Evolutionary conservation across 768 basidiomycete species (phyloP).

Genomic region (Collybia nuda): DNA sequence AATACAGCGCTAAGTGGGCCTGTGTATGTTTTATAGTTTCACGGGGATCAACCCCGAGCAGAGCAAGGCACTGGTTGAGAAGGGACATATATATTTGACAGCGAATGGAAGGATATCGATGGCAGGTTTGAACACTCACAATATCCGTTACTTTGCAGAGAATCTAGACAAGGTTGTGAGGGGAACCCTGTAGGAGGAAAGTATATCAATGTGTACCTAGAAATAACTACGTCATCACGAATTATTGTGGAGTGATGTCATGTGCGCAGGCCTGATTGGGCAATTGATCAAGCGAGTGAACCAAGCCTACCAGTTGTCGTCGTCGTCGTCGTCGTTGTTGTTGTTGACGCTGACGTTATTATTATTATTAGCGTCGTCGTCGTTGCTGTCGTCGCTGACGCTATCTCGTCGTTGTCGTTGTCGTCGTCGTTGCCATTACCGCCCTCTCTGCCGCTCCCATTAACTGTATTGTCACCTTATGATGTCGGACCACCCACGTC

Average conservation of each 20-base stretch:
- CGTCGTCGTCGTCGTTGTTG: too few relatives aligned
- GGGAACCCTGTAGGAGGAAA: constrained; percentile 16
- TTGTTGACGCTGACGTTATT: too few relatives aligned
- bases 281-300: background rate
- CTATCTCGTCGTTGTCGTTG: too few relatives aligned
- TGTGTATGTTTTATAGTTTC: constrained; percentile 48
- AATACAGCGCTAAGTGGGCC: background rate
- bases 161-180: constrained; percentile 64
- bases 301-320: background rate
- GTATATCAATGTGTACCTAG: background rate
- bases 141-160: constrained; percentile 75
- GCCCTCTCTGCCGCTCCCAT: constrained; percentile 1
- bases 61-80: constrained; percentile 64
- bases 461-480: constrained; percentile 2
- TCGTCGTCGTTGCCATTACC: too few relatives aligned
- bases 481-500: constrained; percentile 4
- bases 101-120: constrained; percentile 90
- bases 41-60: constrained; percentile 76
- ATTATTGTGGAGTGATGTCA: constrained; percentile 34
- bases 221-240: constrained; percentile 22
- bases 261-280: background rate
- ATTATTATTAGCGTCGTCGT: too few relatives aligned
- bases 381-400: too few relatives aligned
- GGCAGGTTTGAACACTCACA: constrained; percentile 84
- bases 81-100: constrained; percentile 85